Evolutionary conservation across 352 stramenopile species (phyloP).

Genomic region (Globisporangium okanoganense): DNA sequence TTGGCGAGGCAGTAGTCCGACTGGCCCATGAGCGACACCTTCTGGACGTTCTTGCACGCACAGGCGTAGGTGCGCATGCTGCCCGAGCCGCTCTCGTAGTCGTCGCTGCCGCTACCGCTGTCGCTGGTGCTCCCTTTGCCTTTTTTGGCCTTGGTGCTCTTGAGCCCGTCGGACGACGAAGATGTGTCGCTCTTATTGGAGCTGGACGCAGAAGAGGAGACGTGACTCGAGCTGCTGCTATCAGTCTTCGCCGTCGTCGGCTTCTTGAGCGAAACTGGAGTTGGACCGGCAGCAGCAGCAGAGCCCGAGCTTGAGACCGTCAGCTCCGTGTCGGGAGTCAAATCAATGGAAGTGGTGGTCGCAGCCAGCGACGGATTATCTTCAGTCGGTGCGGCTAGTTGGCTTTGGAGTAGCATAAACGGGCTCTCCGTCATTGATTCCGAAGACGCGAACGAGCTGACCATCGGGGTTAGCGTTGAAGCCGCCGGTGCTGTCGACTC

Average conservation of each 20-base stretch:
- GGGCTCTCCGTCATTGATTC: background rate
- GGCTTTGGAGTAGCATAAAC: background rate
- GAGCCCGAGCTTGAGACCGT: background rate
- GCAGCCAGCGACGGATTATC: background rate
- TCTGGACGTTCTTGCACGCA: conserved; percentile 31
- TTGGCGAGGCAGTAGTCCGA: conserved; percentile 64
- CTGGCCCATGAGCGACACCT: conserved; percentile 68
- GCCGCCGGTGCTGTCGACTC: too few relatives aligned
- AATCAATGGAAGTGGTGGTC: background rate
- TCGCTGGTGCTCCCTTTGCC: conserved; percentile 1
- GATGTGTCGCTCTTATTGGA: background rate
- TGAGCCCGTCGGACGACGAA: background rate
- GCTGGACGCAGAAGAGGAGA: background rate
- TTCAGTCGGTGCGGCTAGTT: background rate
- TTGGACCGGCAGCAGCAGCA: background rate
- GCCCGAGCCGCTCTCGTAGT: conserved; percentile 23
- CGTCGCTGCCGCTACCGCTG: conserved; percentile 13
- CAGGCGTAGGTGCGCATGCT: conserved; percentile 39
- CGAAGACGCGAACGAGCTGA: too few relatives aligned
- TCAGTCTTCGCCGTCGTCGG: background rate
- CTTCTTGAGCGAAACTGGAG: background rate
- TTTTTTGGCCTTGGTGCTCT: background rate
- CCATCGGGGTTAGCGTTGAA: too few relatives aligned
- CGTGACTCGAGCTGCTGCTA: background rate
- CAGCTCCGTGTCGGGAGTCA: background rate